These are phyloP conservation scores for Berkeleyomyces rouxiae DNA, from an alignment of 2,329 filamentous ascomycete genomes.

Conservation along the genomic window DNA sequence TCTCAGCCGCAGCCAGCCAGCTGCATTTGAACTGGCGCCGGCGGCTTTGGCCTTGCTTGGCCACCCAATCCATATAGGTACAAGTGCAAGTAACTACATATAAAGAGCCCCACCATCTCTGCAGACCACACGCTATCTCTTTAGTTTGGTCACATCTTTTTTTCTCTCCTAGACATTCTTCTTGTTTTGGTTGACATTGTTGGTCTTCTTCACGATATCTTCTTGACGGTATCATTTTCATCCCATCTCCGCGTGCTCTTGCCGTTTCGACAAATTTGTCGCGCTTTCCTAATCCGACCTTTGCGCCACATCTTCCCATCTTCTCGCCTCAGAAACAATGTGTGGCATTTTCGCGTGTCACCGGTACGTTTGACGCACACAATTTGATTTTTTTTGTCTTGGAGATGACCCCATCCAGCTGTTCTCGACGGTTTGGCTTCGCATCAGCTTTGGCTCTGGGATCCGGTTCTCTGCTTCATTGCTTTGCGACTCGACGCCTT, in stretches of 20 bases:
- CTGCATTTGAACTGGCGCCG: background rate
- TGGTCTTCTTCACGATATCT: background rate
- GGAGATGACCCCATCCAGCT: no score
- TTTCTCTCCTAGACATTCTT: background rate
- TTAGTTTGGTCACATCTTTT: background rate
- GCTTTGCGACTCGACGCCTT: background rate
- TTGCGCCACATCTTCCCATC: background rate
- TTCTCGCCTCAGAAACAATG: constrained; percentile 37
- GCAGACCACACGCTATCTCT: background rate
- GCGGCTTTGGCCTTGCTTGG: background rate
- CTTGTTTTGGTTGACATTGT: background rate
- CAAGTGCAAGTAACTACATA: background rate
- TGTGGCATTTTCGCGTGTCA: constrained; percentile 97
- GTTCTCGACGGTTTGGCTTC: background rate
- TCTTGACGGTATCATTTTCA: background rate
- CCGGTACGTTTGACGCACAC: constrained; percentile 39
- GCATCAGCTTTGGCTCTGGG: background rate
- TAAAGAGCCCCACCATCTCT: background rate
- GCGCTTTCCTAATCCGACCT: background rate
- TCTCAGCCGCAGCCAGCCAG: background rate
- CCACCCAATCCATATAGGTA: background rate
- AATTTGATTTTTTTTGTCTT: background rate
- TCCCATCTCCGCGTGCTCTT: background rate
- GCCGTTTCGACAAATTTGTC: background rate
- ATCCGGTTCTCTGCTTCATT: no score